These are phyloP conservation scores for Talaromyces marneffei DNA, from an alignment of 2,329 filamentous ascomycete species.

Conservation along the genomic window DNA sequence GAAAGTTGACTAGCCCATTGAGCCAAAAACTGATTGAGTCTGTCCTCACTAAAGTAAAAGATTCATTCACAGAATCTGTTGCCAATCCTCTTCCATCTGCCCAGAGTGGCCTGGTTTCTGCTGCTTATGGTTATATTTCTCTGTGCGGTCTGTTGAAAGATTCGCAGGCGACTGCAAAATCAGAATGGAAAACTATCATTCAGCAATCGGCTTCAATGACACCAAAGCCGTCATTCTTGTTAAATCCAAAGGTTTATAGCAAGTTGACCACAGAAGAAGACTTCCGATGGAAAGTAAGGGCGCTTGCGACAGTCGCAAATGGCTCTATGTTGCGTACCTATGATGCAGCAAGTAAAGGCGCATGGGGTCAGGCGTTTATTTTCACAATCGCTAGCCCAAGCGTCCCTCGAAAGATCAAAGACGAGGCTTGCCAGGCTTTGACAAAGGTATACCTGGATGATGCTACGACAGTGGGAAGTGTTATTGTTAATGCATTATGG, in stretches of 20 bases:
- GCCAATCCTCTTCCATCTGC: constrained; percentile 72
- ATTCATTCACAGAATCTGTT: constrained; percentile 70
- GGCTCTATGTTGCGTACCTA: constrained; percentile 48
- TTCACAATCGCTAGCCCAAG: constrained; percentile 63
- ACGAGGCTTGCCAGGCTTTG: constrained; percentile 57
- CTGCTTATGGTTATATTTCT: constrained; percentile 67
- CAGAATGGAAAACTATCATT: constrained; percentile 45
- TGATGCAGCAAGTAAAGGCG: constrained; percentile 47
- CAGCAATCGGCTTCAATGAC: constrained; percentile 62
- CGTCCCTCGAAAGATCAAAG: constrained; percentile 58
- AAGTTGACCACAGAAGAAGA: constrained; percentile 73
- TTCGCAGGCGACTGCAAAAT: constrained; percentile 43
- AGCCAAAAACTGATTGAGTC: constrained; percentile 45
- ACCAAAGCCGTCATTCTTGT: constrained; percentile 81
- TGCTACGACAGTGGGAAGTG: constrained; percentile 53
- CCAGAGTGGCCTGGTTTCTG: constrained; percentile 75
- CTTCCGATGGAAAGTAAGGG: constrained; percentile 66
- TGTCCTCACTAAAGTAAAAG: constrained; percentile 47
- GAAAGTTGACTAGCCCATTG: constrained; percentile 46
- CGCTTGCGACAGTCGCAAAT: constrained; percentile 58
- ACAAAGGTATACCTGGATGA: constrained; percentile 59
- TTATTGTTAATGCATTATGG: constrained; percentile 71
- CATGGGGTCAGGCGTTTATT: constrained; percentile 83
- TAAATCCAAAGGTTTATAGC: constrained; percentile 77
- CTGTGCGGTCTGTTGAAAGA: constrained; percentile 52